Percentiles rank a stretch among this genome's conserved stretches.
These are phyloP conservation scores for Solanum gracilifrons DNA, from an alignment of 257 asterid genomes.

Conservation along the genomic window DNA sequence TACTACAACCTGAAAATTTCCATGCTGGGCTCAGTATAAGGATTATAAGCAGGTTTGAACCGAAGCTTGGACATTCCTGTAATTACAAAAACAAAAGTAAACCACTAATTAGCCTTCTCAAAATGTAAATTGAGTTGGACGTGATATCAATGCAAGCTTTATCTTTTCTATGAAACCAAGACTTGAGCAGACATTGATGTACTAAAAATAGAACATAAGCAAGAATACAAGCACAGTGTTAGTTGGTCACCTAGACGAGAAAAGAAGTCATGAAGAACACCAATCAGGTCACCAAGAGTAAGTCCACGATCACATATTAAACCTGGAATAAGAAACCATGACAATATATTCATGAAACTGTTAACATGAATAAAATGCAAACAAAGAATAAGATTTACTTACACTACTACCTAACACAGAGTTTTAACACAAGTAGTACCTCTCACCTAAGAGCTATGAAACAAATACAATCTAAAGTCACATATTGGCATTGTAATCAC, in stretches of 20 bases:
- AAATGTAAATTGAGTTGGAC: neutral
- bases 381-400: neutral
- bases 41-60: conserved; percentile 95
- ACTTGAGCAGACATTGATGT: neutral
- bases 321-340: conserved; percentile 31
- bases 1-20: conserved; percentile 86
- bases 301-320: conserved; percentile 88
- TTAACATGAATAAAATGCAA: neutral
- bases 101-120: neutral
- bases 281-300: conserved; percentile 87
- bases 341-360: neutral
- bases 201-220: neutral
- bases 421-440: neutral
- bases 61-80: conserved; percentile 89
- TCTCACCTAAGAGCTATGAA: neutral
- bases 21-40: conserved; percentile 98
- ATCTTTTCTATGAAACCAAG: neutral
- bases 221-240: neutral
- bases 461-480: neutral
- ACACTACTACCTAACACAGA: neutral
- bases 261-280: conserved; percentile 85
- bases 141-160: neutral
- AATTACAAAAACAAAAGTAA: neutral
- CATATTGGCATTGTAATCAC: neutral
- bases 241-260: conserved; percentile 61